A percentile compares a stretch with the other conserved stretches of the same genome.
phyloP scores from a whole-genome alignment of 139 green algal species.

The Chlamydomonas applanata region DNA sequence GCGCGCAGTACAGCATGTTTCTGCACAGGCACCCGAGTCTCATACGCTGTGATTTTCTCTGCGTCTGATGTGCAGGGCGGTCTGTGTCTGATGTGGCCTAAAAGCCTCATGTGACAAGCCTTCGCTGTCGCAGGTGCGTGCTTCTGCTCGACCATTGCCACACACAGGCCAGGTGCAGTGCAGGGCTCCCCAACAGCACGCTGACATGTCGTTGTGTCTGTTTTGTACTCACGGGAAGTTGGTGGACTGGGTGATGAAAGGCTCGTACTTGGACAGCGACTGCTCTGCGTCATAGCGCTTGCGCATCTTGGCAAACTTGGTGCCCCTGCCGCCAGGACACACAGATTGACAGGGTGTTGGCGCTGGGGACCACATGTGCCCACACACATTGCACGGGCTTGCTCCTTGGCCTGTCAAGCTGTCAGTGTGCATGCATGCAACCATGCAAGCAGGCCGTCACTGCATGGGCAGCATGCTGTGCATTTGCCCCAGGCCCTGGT shows the following conservation, averaged over 20 bases:
- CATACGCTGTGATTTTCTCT: neutral
- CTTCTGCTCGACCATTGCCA: no score
- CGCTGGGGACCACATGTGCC: no score
- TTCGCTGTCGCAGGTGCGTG: no score
- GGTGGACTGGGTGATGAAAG: constrained; percentile 65
- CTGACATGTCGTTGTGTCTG: no score
- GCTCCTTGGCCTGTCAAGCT: no score
- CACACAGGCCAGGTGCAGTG: no score
- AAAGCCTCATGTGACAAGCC: no score
- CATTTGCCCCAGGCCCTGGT: neutral
- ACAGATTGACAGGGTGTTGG: neutral
- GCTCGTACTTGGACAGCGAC: constrained; percentile 67
- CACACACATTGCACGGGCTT: no score
- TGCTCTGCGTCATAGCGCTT: constrained; percentile 44
- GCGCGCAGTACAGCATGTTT: constrained; percentile 73
- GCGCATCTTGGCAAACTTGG: constrained; percentile 52
- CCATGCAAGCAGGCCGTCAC: no score
- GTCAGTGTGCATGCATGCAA: no score
- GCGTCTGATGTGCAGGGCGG: neutral
- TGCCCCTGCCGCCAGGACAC: constrained; percentile 26
- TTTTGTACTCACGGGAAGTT: constrained; percentile 70
- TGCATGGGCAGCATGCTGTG: neutral
- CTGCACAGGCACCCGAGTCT: constrained; percentile 25
- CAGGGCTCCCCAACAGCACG: no score
- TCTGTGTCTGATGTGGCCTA: no score